These are phyloP conservation scores for Collybiopsis luxurians DNA, from an alignment of 768 basidiomycete genomes.

Conservation along the genomic window DNA sequence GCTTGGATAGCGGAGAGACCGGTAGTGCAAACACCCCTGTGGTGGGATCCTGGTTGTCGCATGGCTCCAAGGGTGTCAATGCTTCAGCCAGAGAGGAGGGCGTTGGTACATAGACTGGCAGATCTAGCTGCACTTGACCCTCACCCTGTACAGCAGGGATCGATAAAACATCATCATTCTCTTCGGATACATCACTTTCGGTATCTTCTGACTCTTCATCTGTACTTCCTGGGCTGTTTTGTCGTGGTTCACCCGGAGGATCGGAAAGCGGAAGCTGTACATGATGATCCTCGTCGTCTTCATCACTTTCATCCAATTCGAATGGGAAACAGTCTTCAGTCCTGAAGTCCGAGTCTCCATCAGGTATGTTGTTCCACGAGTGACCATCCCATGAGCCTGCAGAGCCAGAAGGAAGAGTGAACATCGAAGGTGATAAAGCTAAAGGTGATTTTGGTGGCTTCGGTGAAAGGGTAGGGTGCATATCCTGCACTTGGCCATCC, in stretches of 20 bases:
- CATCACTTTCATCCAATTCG: slow-evolving; percentile 8
- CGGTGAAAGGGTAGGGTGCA: slow-evolving; percentile 3
- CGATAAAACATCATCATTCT: neutral
- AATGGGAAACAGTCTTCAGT: slow-evolving; percentile 2
- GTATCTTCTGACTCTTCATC: slow-evolving; percentile 5
- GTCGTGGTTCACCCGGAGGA: neutral
- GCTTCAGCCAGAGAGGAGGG: slow-evolving; percentile 6
- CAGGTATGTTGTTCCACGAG: neutral
- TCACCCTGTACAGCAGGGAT: neutral
- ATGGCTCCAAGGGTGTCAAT: neutral
- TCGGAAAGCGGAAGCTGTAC: neutral
- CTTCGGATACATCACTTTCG: slow-evolving; percentile 8
- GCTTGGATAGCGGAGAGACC: neutral
- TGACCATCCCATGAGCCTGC: neutral
- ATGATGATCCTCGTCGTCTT: neutral
- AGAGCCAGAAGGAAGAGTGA: neutral
- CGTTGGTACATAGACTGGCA: neutral
- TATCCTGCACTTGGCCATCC: slow-evolving; percentile 2
- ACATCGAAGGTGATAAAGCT: neutral
- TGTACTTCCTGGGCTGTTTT: neutral
- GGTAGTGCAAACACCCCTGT: slow-evolving; percentile 5
- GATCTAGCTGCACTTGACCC: neutral
- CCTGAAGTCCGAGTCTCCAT: slow-evolving; percentile 2
- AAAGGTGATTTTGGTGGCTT: neutral
- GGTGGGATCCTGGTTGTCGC: neutral